Conservation (phyloP, 2,329 filamentous ascomycete species). For the Stachybotrys elegans region DNA sequence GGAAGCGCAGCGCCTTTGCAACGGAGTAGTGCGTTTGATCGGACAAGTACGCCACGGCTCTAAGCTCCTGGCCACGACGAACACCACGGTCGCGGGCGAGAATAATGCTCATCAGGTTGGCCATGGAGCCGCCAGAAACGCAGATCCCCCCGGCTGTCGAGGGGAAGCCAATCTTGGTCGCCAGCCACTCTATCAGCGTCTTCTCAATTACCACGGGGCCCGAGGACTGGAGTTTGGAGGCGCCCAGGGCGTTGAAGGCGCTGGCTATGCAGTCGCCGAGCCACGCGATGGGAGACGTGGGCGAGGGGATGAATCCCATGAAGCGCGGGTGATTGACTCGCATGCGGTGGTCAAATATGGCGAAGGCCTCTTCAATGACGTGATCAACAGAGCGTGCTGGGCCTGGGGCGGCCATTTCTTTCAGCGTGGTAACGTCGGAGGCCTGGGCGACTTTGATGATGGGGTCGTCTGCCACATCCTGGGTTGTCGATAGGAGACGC, state of each 20-base stretch:
- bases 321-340: conserved; percentile 3
- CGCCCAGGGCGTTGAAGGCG: conserved; percentile 15
- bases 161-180: conserved; percentile 9
- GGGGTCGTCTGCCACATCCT: not conserved
- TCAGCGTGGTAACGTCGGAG: not conserved
- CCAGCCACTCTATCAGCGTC: conserved; percentile 17
- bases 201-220: conserved; percentile 18
- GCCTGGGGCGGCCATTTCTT: not conserved
- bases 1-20: conserved; percentile 8
- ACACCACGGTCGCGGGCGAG: conserved; percentile 14
- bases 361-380: conserved; percentile 1
- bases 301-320: conserved; percentile 16
- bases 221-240: conserved; percentile 14
- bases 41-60: conserved; percentile 11
- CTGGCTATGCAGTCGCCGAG: conserved; percentile 14
- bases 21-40: conserved; percentile 14
- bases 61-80: conserved; percentile 6
- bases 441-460: conserved; percentile 2
- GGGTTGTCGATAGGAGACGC: not conserved
- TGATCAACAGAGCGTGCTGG: not conserved
- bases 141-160: conserved; percentile 14
- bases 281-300: conserved; percentile 15
- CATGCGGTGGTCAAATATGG: conserved; percentile 1
- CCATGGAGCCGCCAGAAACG: conserved; percentile 20
- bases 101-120: conserved; percentile 17